Evolutionary conservation across 768 basidiomycete genomes (phyloP), one percentile per base, ranked within the genome.

Genomic region (Tulasnella sp.): DNA sequence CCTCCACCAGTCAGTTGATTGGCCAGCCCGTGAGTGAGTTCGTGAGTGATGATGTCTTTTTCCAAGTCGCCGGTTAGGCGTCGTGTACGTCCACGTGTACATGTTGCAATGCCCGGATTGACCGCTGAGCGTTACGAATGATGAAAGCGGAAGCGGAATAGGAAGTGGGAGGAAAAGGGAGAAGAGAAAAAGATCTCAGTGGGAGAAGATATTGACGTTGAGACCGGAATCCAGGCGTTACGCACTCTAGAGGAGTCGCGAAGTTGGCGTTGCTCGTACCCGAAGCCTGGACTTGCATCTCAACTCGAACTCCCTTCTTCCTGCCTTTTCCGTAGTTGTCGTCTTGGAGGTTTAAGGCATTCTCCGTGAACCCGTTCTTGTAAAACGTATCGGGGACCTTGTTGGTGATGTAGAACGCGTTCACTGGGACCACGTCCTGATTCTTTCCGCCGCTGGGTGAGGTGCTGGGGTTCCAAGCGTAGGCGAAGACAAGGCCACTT

Each of bases 321-420:
- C 87, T 86, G 17, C 86, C 86, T 34, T 83, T 82, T 26, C 80
- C 82, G 72, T 83, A 83, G 79, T 88, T 88, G 77, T 82, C 80
- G 36, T 79, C 80, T 78, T 88, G 87, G 82, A 88, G 88, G 78
- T 88, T 89, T 77, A 85, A 87, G 9, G 82, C 80, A 8, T 74
- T 73, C 78, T 88, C 87, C 42, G 86, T 87, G 78, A 89, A 89
- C 4, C 88, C 87, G 74, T 87, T 87, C 62, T 81, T 77, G 77
- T n/a, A n/a, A n/a, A 59, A 5, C 8, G 5, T 2, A 12, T 37
- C 52, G 5, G 22, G 88, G 68, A 87, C 81, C 70, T 81, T 83
- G 80, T 89, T 90, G 76, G 82, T 81, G 37, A 87, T 80, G 78
- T 88, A 89, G 78, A 88, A 89, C 63, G 80, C 73, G 73, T 81